Base-by-base conservation (phyloP, 148 eudicot genomes). In the Selenicereus undatus region DNA sequence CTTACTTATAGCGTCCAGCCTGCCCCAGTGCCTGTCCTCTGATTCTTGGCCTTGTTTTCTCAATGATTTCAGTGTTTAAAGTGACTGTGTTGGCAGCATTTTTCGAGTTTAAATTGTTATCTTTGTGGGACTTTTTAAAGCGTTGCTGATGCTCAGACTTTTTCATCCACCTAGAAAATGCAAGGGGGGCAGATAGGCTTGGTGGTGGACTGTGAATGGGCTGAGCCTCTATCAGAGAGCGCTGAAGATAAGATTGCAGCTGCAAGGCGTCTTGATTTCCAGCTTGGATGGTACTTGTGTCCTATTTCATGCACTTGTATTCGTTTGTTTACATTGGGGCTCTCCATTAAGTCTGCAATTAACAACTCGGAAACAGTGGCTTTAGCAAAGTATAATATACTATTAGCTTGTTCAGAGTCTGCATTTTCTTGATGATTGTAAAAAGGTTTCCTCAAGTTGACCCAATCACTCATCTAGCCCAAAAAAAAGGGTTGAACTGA, bases 201-300 rank as follows among this genome's bases (percentile, higher is more conserved):
- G 71, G 90, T 86, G 36, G 82, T 89, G 68, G 97, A 93, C 85
- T 93, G 97, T 87, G 97, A 93, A 89, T 91, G 97, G 97, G 86
- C 93, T 0, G 97, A 91, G 87, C 78, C 97, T 84, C 76, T 90
- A 73, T 86, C 97, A 52, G 92, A 90, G 65, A 90, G 83, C 36
- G 69, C 66, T 73, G 97, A 93, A 85, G 97, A 93, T 80, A 87
- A 81, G 85, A 76, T 26, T 35, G 97, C 97, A 78, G 93, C 95
- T 69, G 85, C 88, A 71, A 90, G 97, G 87, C 91, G 97, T 74
- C 82, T 91, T 83, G 97, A 87, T 86, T 93, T 93, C 85, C 91
- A 91, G 82, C 83, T 93, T 74, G 97, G 97, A 88, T 93, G 97
- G 97, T 93, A 89, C 72, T 36, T 71, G 52, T 68, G 54, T 77